Evolutionary conservation across 78 protist genomes (phyloP), one percentile per base, ranked within the genome.

Genomic region (Dictyostelium capitatum): DNA sequence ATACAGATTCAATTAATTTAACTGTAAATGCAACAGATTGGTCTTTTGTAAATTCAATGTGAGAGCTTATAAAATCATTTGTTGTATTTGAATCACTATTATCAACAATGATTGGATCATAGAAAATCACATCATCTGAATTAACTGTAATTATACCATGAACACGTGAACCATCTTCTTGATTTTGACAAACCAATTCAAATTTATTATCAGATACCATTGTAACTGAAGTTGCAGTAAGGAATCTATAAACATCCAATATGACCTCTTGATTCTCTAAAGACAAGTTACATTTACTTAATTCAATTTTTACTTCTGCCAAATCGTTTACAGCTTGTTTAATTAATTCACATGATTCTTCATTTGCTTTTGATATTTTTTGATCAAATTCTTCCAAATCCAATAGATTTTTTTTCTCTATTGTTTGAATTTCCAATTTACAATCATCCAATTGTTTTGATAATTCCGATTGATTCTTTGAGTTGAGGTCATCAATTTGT

Each of bases 321-420:
- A 67, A 67, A 30, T 67, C 25, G 30, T 67, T 67, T 67, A 67
- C 28, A 12, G 30, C 19, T 15, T 67, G 25, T 67, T 67, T n/a
- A 67, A 67, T 32, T 32, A 48, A 32, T 67, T 25, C 19, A 30
- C 28, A 32, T 15, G 75, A 67, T 15, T 67, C 75, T 30, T 67
- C 75, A 32, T 32, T 67, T 32, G 75, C 28, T 4, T 32, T 28
- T 67, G 17, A 6, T 32, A 67, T 15, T 25, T 37, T 62, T 20
- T 82, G 79, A 8, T 65, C 54, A 30, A 19, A 50, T 50, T 82
- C 89, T 51, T 82, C 65, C 17, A 65, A 56, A 28, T 82, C 89
- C 3, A 51, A 14, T 10, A 47, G 25, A 14, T 74, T 20, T 65
- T 82, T 82, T 74, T 82, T 82, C 9, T 67, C 79, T n/a, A 50